Percentiles rank a stretch among this genome's conserved stretches.
Evolutionary conservation across 108 stramenopile species (phyloP).

Genomic region (Cyclotella cryptica): DNA sequence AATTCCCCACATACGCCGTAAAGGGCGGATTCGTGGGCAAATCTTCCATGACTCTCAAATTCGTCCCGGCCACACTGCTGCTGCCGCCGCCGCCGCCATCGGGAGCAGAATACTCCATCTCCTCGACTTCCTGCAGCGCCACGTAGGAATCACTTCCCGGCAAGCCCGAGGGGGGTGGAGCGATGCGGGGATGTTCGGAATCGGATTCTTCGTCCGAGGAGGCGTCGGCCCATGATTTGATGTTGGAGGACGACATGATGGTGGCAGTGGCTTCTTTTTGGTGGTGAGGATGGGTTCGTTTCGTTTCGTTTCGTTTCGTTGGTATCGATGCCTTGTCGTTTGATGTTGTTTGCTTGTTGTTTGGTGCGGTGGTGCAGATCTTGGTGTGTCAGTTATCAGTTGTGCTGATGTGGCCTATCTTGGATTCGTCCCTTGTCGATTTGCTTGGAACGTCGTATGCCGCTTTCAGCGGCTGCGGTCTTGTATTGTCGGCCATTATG

Average conservation of each 20-base stretch:
- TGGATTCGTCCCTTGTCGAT: no score
- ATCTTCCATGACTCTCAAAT: slow-evolving; percentile 7
- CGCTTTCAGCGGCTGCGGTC: neutral
- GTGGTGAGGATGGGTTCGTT: neutral
- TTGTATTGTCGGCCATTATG: neutral
- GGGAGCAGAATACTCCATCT: neutral
- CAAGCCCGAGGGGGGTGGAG: slow-evolving; percentile 26
- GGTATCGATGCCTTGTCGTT: neutral
- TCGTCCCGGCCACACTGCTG: neutral
- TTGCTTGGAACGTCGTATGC: no score
- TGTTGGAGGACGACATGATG: slow-evolving; percentile 43
- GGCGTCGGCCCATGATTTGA: slow-evolving; percentile 54
- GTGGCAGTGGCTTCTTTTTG: slow-evolving; percentile 6
- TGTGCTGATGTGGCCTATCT: neutral
- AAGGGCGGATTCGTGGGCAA: slow-evolving; percentile 32
- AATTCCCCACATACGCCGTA: slow-evolving; percentile 50
- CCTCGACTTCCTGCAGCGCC: slow-evolving; percentile 11
- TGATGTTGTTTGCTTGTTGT: neutral
- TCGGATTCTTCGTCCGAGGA: slow-evolving; percentile 60
- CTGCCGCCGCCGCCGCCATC: neutral
- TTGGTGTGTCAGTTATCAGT: neutral
- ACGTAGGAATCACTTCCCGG: slow-evolving; percentile 23
- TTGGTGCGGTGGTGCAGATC: neutral
- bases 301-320: neutral
- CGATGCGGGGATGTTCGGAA: slow-evolving; percentile 23